Evolutionary conservation across 176 grass and related monocot genomes (phyloP).

Genomic region (Hsuehochloa calcarea): DNA sequence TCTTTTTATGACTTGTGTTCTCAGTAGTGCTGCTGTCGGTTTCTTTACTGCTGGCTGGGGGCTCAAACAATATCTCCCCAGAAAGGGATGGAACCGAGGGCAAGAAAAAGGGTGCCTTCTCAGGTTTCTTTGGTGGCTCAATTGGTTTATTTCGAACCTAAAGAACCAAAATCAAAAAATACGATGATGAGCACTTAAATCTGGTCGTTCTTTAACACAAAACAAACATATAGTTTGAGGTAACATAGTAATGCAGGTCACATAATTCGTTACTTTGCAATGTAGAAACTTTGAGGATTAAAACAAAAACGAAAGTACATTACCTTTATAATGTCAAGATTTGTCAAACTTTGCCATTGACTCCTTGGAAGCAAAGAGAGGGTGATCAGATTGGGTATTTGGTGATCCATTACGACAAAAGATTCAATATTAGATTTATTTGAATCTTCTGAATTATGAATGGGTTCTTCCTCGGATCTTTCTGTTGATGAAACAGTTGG

Average conservation of each 20-base stretch:
- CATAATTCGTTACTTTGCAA: slow-evolving; percentile 25
- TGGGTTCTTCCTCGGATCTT: slow-evolving; percentile 51
- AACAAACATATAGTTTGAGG: slow-evolving; percentile 11
- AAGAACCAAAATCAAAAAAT: neutral
- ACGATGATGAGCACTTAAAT: neutral
- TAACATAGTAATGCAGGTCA: slow-evolving; percentile 1
- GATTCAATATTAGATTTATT: slow-evolving; percentile 39
- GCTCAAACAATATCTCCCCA: slow-evolving; percentile 76
- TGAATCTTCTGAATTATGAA: slow-evolving; percentile 39
- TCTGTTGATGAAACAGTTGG: slow-evolving; percentile 62
- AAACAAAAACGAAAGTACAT: slow-evolving; percentile 27
- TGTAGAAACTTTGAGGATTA: neutral
- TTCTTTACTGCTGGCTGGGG: slow-evolving; percentile 52
- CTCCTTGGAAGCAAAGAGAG: slow-evolving; percentile 96
- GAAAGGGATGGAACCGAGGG: slow-evolving; percentile 88
- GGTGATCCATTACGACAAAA: slow-evolving; percentile 51
- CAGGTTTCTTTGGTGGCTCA: slow-evolving; percentile 95
- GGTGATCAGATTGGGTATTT: slow-evolving; percentile 90
- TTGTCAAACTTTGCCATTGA: slow-evolving; percentile 94
- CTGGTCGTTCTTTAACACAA: neutral
- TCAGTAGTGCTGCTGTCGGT: slow-evolving; percentile 43
- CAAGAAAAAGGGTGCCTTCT: slow-evolving; percentile 97
- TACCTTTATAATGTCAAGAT: slow-evolving; percentile 99
- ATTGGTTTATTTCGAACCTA: slow-evolving; percentile 94
- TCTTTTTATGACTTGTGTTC: slow-evolving; percentile 41